A percentile compares a stretch with the other conserved stretches of the same genome.
Evolutionary conservation across 73 alveolate genomes (phyloP).

Genomic region (Durusdinium trenchii): DNA sequence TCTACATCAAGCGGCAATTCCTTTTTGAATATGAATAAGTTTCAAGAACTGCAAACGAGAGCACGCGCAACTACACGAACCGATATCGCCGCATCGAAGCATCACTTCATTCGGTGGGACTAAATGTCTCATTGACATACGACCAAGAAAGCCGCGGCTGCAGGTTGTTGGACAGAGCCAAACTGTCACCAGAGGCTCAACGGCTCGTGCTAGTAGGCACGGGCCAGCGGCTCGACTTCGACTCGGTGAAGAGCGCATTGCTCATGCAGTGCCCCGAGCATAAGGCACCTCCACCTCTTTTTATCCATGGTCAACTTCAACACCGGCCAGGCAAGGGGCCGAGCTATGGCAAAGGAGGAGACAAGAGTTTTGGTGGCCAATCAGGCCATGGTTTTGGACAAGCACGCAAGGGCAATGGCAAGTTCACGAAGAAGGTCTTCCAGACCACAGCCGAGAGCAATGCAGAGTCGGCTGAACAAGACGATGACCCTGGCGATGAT

Average conservation of each 20-base stretch:
- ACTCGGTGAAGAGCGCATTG: background rate
- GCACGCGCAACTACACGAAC: background rate
- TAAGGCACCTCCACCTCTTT: background rate
- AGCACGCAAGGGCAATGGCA: no score
- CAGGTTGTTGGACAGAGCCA: background rate
- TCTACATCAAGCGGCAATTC: conserved; percentile 15
- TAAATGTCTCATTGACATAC: background rate
- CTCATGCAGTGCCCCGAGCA: background rate
- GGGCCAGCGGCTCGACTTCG: background rate
- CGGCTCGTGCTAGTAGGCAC: background rate
- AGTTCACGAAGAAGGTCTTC: background rate
- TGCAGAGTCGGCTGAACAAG: background rate
- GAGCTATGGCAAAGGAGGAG: background rate
- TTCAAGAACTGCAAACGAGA: background rate
- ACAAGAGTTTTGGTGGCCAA: background rate
- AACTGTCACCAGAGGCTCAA: background rate
- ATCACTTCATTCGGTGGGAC: background rate
- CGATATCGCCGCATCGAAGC: background rate
- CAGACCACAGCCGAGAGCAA: background rate
- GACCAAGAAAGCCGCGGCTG: background rate
- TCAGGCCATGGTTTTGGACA: background rate
- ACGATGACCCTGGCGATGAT: background rate
- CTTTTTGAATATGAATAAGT: background rate
- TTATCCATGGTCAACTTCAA: background rate
- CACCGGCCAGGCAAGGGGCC: background rate